Evolutionary conservation across 202 grass and related monocot genomes (phyloP).

Genomic region (Cymbopogon flexuosus): DNA sequence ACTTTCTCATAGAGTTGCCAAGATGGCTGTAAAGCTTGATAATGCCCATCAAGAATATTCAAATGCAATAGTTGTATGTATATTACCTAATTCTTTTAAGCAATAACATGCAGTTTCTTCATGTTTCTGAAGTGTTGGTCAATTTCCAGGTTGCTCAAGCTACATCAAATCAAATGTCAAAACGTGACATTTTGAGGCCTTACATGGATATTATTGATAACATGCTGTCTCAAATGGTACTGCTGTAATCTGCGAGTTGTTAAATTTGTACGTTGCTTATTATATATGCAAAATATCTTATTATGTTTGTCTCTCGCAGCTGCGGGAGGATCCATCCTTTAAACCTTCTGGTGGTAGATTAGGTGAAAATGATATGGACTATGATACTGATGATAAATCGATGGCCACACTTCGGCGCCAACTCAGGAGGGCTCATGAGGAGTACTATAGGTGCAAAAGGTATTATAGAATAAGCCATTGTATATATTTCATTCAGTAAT

Average conservation of each 20-base stretch:
- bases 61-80: constrained; percentile 95
- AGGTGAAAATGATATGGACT: constrained; percentile 99
- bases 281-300: constrained; percentile 19
- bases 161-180: constrained; percentile 99
- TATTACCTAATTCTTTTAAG: constrained; percentile 23
- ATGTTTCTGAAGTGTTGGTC: constrained; percentile 20
- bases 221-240: constrained; percentile 94
- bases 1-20: constrained; percentile 87
- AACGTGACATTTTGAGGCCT: constrained; percentile 85
- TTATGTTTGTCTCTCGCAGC: constrained; percentile 41
- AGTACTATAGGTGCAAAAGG: constrained; percentile 99
- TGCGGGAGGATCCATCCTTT: constrained; percentile 82
- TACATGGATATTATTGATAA: constrained; percentile 98
- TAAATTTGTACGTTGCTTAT: constrained; percentile 4
- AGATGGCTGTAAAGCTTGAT: constrained; percentile 97
- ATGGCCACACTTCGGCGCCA: constrained; percentile 92
- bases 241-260: constrained; percentile 6
- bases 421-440: constrained; percentile 88
- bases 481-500: constrained; percentile 39
- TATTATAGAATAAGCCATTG: constrained; percentile 14
- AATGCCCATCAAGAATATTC: constrained; percentile 96
- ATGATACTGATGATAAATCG: constrained; percentile 98
- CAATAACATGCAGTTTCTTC: background rate
- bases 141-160: constrained; percentile 90
- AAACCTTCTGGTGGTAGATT: constrained; percentile 95